Percentiles rank a stretch among this genome's conserved stretches.
Evolutionary conservation across 2,329 filamentous ascomycete species (phyloP).

Genomic region (Lizonia empirigonia): DNA sequence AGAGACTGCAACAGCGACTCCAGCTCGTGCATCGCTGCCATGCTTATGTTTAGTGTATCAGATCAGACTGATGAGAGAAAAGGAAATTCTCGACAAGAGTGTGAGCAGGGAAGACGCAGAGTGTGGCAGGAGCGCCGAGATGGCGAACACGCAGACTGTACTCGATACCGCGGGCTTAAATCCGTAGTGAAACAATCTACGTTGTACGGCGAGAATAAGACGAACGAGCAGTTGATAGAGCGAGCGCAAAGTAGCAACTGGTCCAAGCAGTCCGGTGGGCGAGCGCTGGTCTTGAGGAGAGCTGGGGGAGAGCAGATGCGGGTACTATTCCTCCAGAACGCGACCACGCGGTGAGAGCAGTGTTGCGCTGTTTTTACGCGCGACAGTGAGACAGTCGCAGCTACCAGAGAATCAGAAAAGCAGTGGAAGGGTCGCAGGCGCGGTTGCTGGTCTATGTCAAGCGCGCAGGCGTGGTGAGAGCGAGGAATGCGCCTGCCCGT

Average conservation of each 20-base stretch:
- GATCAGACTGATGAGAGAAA: slow-evolving; percentile 29
- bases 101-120: slow-evolving; percentile 16
- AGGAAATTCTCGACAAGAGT: slow-evolving; percentile 19
- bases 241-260: slow-evolving; percentile 26
- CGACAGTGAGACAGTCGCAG: slow-evolving; percentile 25
- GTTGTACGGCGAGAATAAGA: slow-evolving; percentile 32
- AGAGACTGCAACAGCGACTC: slow-evolving; percentile 90
- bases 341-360: slow-evolving; percentile 29
- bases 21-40: slow-evolving; percentile 85
- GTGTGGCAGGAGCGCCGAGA: slow-evolving; percentile 25
- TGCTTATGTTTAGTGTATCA: slow-evolving; percentile 42
- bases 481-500: slow-evolving; percentile 4
- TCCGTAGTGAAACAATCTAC: slow-evolving; percentile 33
- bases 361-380: slow-evolving; percentile 27
- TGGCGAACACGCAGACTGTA: slow-evolving; percentile 33
- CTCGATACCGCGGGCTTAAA: slow-evolving; percentile 35
- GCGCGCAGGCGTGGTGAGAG: slow-evolving; percentile 26
- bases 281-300: slow-evolving; percentile 28
- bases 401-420: slow-evolving; percentile 28
- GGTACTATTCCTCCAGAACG: slow-evolving; percentile 32
- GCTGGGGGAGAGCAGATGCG: slow-evolving; percentile 26
- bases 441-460: slow-evolving; percentile 29
- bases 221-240: slow-evolving; percentile 30
- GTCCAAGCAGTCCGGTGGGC: slow-evolving; percentile 18
- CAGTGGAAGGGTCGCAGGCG: slow-evolving; percentile 24